Conservation (phyloP, 345 rosid genomes). For the Leavenworthia alabamica region DNA sequence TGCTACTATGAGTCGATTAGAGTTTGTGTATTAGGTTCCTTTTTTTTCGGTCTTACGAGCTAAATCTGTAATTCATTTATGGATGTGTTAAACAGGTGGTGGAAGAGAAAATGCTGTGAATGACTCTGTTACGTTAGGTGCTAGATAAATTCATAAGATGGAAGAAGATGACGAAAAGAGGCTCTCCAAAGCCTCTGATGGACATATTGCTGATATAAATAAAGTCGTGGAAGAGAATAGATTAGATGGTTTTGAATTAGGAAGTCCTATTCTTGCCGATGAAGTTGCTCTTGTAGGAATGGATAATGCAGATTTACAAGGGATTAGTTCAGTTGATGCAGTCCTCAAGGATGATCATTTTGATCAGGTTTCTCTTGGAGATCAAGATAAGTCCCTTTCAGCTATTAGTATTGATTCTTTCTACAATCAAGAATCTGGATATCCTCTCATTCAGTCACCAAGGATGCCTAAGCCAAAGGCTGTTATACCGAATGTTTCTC, state of each 20-base stretch:
- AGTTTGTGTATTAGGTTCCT: neutral
- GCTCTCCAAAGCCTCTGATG: constrained; percentile 25
- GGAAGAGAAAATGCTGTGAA: constrained; percentile 21
- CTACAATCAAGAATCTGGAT: constrained; percentile 26
- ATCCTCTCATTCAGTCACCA: constrained; percentile 54
- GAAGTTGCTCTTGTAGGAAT: constrained; percentile 22
- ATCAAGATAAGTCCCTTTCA: constrained; percentile 52
- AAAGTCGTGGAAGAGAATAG: constrained; percentile 34
- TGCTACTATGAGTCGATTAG: neutral
- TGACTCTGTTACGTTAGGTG: neutral
- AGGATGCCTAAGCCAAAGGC: constrained; percentile 54
- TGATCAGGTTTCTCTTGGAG: constrained; percentile 69
- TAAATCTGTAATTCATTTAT: neutral
- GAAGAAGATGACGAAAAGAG: constrained; percentile 61
- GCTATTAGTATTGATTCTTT: constrained; percentile 49
- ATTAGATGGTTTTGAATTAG: constrained; percentile 32
- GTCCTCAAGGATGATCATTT: constrained; percentile 56
- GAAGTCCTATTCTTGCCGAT: constrained; percentile 17
- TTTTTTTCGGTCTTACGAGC: neutral
- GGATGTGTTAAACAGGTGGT: constrained; percentile 27
- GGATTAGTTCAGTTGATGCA: constrained; percentile 31
- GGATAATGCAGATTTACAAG: constrained; percentile 27
- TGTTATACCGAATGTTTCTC: constrained; percentile 79
- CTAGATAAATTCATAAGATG: constrained; percentile 33
- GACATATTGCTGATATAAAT: constrained; percentile 1